Conservation (phyloP, 164 flowering plant genomes). For the Liriodendron chinense region DNA sequence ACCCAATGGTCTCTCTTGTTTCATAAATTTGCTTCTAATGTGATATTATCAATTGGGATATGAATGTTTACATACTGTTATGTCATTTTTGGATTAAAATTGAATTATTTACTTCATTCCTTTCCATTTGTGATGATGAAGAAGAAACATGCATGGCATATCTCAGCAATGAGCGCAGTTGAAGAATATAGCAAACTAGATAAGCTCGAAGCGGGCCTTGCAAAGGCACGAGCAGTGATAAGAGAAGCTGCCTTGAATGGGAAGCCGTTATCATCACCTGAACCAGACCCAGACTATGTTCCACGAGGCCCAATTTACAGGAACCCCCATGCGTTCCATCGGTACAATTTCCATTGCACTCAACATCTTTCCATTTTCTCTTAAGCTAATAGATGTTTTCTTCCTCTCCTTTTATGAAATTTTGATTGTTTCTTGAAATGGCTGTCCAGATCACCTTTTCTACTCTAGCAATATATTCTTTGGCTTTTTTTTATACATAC, state of each 20-base stretch:
- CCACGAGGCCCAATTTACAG: constrained; percentile 39
- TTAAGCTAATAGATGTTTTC: neutral
- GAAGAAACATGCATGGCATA: neutral
- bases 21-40: too few relatives aligned
- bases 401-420: too few relatives aligned
- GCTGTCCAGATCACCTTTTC: too few relatives aligned
- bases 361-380: neutral
- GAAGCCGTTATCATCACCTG: constrained; percentile 1
- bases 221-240: constrained; percentile 30
- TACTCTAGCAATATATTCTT: too few relatives aligned
- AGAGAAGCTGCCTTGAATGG: constrained; percentile 21
- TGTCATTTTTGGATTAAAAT: too few relatives aligned
- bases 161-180: neutral
- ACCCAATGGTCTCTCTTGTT: too few relatives aligned
- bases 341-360: constrained; percentile 13
- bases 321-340: constrained; percentile 34
- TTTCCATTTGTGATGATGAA: neutral
- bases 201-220: constrained; percentile 31
- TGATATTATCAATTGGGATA: neutral
- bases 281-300: constrained; percentile 25
- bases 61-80: neutral
- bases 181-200: constrained; percentile 14
- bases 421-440: too few relatives aligned
- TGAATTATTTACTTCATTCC: neutral
- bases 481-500: too few relatives aligned